phyloP scores from a whole-genome alignment of 1,284 basidiomycete genomes.

The Leccinum proximum region DNA sequence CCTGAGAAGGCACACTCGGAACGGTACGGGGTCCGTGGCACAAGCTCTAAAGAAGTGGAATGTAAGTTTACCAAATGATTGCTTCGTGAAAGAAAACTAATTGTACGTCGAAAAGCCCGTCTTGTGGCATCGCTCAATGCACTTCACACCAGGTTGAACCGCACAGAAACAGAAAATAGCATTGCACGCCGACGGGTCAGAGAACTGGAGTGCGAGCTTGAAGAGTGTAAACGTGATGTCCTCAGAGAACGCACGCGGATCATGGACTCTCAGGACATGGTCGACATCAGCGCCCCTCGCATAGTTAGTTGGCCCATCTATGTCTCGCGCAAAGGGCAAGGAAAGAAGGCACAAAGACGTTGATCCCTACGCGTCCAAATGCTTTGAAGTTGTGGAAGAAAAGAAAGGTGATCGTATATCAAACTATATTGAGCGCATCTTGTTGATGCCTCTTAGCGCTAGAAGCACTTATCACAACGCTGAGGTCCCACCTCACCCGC shows the following conservation, averaged over 20 bases:
- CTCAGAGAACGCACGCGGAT: constrained; percentile 60
- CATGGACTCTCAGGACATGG: constrained; percentile 48
- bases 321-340: constrained; percentile 31
- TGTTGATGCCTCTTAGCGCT: constrained; percentile 47
- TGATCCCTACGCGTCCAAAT: constrained; percentile 44
- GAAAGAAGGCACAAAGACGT: constrained; percentile 35
- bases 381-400: constrained; percentile 75
- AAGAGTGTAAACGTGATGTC: constrained; percentile 73
- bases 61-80: constrained; percentile 36
- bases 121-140: constrained; percentile 56
- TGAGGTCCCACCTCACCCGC: constrained; percentile 71
- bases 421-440: not conserved
- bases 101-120: constrained; percentile 36
- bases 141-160: constrained; percentile 62
- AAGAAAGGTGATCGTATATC: constrained; percentile 64
- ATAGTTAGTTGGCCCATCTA: constrained; percentile 17
- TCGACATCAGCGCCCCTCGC: constrained; percentile 23
- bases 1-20: constrained; percentile 53
- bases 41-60: constrained; percentile 55
- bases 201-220: constrained; percentile 82
- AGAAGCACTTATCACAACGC: constrained; percentile 69
- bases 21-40: constrained; percentile 45
- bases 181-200: constrained; percentile 73
- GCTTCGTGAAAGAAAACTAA: constrained; percentile 7
- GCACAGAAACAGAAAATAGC: constrained; percentile 78